These are phyloP conservation scores for Albophoma yamanashiensis DNA, from an alignment of 2,329 filamentous ascomycete genomes.

Conservation along the genomic window DNA sequence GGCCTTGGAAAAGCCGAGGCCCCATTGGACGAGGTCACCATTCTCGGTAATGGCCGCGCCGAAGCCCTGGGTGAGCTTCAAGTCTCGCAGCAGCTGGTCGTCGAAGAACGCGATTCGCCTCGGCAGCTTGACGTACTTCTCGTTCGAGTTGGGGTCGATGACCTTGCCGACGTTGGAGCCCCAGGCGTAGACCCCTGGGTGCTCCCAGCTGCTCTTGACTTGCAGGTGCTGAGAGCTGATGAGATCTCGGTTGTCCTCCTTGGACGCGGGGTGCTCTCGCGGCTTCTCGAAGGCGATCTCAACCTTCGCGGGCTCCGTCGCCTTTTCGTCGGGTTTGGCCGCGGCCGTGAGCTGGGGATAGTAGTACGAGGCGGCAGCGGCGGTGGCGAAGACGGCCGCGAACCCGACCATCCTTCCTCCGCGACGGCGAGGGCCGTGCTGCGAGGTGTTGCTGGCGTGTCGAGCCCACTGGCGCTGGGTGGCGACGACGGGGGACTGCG, in stretches of 20 bases:
- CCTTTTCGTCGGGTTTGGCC: constrained; percentile 7
- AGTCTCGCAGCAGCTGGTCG: constrained; percentile 69
- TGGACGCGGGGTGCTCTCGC: constrained; percentile 43
- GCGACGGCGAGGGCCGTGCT: constrained; percentile 9
- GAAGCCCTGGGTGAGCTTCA: constrained; percentile 74
- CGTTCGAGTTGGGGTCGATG: constrained; percentile 73
- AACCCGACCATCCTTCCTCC: constrained; percentile 19
- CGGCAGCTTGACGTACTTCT: constrained; percentile 69
- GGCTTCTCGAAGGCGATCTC: constrained; percentile 60
- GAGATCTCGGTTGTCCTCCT: constrained; percentile 63
- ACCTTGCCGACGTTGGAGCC: constrained; percentile 78
- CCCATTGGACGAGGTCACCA: constrained; percentile 90
- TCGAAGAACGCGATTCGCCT: constrained; percentile 74
- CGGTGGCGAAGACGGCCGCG: constrained; percentile 24
- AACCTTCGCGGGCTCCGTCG: constrained; percentile 22
- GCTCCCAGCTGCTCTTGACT: constrained; percentile 69
- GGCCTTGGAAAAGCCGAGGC: constrained; percentile 59
- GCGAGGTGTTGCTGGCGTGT: constrained; percentile 12
- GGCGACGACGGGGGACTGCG: constrained; percentile 10
- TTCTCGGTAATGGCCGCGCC: constrained; percentile 81
- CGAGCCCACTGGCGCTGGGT: constrained; percentile 19
- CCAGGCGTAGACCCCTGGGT: constrained; percentile 89
- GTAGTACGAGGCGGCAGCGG: constrained; percentile 26
- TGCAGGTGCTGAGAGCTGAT: constrained; percentile 82
- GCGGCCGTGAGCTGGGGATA: constrained; percentile 22